phyloP scores from a whole-genome alignment of 805 yeast genomes.

The Priceomyces haplophilus region DNA sequence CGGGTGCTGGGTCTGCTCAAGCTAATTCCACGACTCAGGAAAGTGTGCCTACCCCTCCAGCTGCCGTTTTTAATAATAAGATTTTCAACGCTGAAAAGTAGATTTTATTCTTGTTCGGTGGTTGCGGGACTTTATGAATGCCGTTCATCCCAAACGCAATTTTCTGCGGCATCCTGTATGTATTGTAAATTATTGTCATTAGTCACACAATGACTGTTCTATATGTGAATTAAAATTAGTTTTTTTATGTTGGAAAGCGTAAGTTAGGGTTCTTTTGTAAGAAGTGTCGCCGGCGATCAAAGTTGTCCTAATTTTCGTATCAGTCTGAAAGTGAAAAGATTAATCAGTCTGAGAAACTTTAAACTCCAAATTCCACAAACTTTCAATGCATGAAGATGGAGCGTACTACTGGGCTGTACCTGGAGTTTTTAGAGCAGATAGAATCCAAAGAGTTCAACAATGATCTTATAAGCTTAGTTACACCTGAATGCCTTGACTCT shows the following conservation, averaged over 20 bases:
- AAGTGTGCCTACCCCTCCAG: conserved; percentile 15
- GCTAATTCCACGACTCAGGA: conserved; percentile 7
- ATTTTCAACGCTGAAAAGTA: conserved; percentile 10
- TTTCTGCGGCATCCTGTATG: conserved; percentile 1
- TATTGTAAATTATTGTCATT: conserved; percentile 1
- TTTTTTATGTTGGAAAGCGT: neutral
- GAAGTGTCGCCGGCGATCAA: conserved; percentile 3
- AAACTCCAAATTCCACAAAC: too few relatives aligned
- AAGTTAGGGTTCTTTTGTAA: neutral
- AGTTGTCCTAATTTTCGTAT: neutral
- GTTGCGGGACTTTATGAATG: conserved; percentile 1
- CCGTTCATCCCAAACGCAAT: neutral
- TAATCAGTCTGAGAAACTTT: too few relatives aligned
- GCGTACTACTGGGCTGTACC: conserved; percentile 20
- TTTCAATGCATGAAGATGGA: conserved; percentile 2
- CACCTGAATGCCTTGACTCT: neutral
- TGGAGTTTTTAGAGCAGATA: conserved; percentile 24
- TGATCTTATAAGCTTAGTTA: conserved; percentile 11
- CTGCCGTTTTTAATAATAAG: conserved; percentile 12
- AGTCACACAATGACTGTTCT: neutral
- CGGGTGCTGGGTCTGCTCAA: conserved; percentile 4
- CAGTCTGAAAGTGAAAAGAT: too few relatives aligned
- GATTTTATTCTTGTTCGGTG: conserved; percentile 1
- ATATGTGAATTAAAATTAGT: neutral
- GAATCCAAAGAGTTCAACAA: conserved; percentile 17